A percentile compares a stretch with the other conserved stretches of the same genome.
phyloP scores from a whole-genome alignment of 2,329 filamentous ascomycete genomes.

The Diaporthe vexans region DNA sequence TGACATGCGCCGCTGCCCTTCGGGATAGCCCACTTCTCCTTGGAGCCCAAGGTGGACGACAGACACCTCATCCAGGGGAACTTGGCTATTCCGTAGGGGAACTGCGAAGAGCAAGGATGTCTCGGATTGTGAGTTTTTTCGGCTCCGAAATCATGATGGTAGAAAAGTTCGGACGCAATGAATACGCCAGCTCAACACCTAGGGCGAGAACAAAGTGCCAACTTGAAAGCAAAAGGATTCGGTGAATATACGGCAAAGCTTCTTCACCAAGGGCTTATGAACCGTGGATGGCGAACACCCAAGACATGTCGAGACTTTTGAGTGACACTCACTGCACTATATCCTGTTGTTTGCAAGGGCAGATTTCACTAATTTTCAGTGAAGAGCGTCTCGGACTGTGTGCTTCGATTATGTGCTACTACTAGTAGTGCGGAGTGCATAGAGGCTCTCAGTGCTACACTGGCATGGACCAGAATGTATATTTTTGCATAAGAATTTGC shows the following conservation, averaged over 20 bases:
- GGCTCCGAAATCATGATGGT: neutral
- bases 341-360: neutral
- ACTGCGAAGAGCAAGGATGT: neutral
- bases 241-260: neutral
- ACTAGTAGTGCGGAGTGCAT: too few relatives aligned
- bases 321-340: too few relatives aligned
- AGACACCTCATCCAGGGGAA: neutral
- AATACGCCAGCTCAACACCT: neutral
- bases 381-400: too few relatives aligned
- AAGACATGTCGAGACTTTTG: neutral
- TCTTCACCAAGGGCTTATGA: neutral
- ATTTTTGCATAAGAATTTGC: too few relatives aligned
- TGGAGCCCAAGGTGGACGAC: neutral
- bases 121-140: neutral
- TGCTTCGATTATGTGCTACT: too few relatives aligned
- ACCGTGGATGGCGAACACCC: neutral
- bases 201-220: neutral
- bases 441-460: too few relatives aligned
- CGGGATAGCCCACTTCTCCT: neutral
- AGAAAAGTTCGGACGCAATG: neutral
- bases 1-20: neutral
- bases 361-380: too few relatives aligned
- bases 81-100: too few relatives aligned
- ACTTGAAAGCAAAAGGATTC: constrained; percentile 2
- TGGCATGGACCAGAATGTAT: too few relatives aligned